phyloP scores from a whole-genome alignment of 768 basidiomycete species.

The Trichaptum fuscoviolaceum region DNA sequence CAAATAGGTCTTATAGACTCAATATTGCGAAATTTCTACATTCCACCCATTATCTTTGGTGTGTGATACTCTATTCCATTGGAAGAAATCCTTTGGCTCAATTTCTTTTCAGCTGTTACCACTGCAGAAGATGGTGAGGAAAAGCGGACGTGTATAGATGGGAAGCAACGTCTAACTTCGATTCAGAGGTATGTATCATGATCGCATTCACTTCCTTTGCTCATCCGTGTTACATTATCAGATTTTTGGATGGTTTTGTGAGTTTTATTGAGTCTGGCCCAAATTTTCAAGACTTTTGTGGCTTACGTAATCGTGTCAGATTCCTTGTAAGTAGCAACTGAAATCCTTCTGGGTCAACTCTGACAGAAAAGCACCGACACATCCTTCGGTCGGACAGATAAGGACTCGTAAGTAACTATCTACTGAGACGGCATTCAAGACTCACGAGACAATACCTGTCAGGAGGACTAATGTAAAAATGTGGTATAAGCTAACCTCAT shows the following conservation, averaged over 20 bases:
- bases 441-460: conserved; percentile 24
- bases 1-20: conserved; percentile 75
- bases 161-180: conserved; percentile 75
- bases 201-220: neutral
- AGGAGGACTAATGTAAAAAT: conserved; percentile 45
- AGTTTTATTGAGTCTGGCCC: conserved; percentile 21
- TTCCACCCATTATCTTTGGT: conserved; percentile 79
- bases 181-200: conserved; percentile 49
- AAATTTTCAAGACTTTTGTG: conserved; percentile 4
- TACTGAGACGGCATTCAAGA: conserved; percentile 8
- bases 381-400: conserved; percentile 22
- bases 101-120: conserved; percentile 37
- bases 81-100: neutral
- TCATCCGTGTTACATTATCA: conserved; percentile 17
- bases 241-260: conserved; percentile 68
- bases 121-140: conserved; percentile 58
- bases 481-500: conserved; percentile 38
- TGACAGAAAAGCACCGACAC: conserved; percentile 7
- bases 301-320: conserved; percentile 28
- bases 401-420: conserved; percentile 40
- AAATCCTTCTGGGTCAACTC: neutral
- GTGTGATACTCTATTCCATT: conserved; percentile 12
- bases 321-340: conserved; percentile 43
- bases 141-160: conserved; percentile 62
- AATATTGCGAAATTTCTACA: conserved; percentile 62